phyloP scores from a whole-genome alignment of 768 basidiomycete genomes.

The Punctularia strigosozonata region DNA sequence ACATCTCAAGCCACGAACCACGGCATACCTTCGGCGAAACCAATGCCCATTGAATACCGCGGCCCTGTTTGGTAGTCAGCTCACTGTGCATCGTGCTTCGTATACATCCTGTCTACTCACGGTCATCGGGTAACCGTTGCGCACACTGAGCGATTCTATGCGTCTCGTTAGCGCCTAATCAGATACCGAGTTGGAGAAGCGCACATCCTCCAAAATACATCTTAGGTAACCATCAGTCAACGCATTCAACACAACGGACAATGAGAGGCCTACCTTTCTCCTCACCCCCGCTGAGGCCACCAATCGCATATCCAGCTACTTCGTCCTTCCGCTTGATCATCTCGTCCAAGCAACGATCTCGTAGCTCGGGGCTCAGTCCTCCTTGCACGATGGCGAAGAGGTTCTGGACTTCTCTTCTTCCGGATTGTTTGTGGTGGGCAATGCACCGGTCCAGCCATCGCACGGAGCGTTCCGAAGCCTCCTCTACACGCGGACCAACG shows the following conservation, averaged over 20 bases:
- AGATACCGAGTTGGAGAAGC: slow-evolving; percentile 10
- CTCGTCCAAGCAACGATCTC: slow-evolving; percentile 67
- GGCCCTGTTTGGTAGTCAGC: too few relatives aligned
- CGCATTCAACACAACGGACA: slow-evolving; percentile 2
- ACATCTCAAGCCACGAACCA: background rate
- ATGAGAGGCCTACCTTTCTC: slow-evolving; percentile 53
- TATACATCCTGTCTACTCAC: too few relatives aligned
- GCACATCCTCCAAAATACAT: slow-evolving; percentile 79
- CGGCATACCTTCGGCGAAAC: slow-evolving; percentile 73
- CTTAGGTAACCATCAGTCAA: slow-evolving; percentile 23
- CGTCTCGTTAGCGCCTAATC: slow-evolving; percentile 7
- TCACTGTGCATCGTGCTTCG: too few relatives aligned
- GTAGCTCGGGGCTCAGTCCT: slow-evolving; percentile 59
- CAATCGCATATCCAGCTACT: slow-evolving; percentile 89
- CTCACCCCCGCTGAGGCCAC: slow-evolving; percentile 85
- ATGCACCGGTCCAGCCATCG: slow-evolving; percentile 90
- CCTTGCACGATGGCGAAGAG: slow-evolving; percentile 91
- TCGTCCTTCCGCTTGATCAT: slow-evolving; percentile 66
- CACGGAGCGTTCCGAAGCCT: slow-evolving; percentile 82
- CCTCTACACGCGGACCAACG: slow-evolving; percentile 67
- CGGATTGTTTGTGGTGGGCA: slow-evolving; percentile 55
- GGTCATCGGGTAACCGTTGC: slow-evolving; percentile 64
- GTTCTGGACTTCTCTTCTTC: slow-evolving; percentile 58
- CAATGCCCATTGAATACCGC: slow-evolving; percentile 87
- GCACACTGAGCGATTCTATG: slow-evolving; percentile 76